Evolutionary conservation across 2,329 filamentous ascomycete genomes (phyloP).

Genomic region (Fusarium sterilihyphosum): DNA sequence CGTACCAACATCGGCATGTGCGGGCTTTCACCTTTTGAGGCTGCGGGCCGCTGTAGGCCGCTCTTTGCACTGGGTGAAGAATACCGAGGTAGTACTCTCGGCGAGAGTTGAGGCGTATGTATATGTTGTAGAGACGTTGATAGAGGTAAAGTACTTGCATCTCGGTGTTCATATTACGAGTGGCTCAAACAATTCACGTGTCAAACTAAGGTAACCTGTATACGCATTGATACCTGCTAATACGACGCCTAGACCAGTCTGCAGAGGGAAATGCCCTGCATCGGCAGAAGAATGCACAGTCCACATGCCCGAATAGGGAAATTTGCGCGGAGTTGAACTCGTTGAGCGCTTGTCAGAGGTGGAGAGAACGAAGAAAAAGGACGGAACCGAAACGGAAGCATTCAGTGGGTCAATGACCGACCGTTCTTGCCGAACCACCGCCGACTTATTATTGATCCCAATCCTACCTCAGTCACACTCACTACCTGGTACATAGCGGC

Average conservation of each 20-base stretch:
- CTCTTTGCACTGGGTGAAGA: background rate
- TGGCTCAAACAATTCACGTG: conserved; percentile 18
- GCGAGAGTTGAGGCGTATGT: background rate
- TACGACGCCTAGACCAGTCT: background rate
- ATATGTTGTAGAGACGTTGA: background rate
- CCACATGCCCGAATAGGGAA: conserved; percentile 28
- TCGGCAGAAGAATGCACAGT: conserved; percentile 18
- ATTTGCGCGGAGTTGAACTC: conserved; percentile 23
- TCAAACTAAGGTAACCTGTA: background rate
- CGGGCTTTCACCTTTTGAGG: background rate
- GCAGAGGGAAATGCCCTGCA: background rate
- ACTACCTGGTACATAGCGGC: conserved; percentile 2
- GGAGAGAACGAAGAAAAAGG: conserved; percentile 10
- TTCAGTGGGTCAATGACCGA: conserved; percentile 38
- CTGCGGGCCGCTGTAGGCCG: conserved; percentile 23
- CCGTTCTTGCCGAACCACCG: conserved; percentile 38
- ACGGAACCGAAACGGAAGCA: conserved; percentile 38
- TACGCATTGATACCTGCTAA: background rate
- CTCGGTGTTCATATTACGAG: background rate
- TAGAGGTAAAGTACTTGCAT: background rate
- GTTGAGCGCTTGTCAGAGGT: background rate
- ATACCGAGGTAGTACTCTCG: background rate
- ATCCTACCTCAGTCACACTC: conserved; percentile 4
- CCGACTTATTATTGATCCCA: conserved; percentile 22
- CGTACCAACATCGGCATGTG: conserved; percentile 5